Percentiles rank a stretch among this genome's conserved stretches.
Evolutionary conservation across 2,329 filamentous ascomycete genomes (phyloP).

Genomic region (Ascochyta clinopodiicola): DNA sequence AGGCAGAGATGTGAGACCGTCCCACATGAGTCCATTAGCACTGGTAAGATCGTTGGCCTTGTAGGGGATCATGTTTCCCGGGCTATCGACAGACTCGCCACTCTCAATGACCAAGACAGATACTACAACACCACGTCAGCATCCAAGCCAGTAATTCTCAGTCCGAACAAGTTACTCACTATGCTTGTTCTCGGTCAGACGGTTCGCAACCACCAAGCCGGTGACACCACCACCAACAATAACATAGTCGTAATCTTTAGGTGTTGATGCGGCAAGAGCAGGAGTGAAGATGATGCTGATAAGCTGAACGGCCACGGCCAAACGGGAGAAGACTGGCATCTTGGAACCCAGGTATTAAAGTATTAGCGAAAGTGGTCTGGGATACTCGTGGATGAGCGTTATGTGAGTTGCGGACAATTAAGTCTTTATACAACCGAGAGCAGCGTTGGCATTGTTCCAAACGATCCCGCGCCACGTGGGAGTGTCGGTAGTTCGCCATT

Average conservation of each 20-base stretch:
- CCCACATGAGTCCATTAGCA: conserved; percentile 29
- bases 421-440: conserved; percentile 26
- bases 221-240: conserved; percentile 42
- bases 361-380: conserved; percentile 25
- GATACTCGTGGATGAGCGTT: conserved; percentile 6
- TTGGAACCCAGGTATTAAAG: conserved; percentile 17
- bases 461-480: conserved; percentile 18
- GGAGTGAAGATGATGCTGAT: conserved; percentile 30
- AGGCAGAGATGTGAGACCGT: conserved; percentile 29
- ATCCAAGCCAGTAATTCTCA: background rate
- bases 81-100: conserved; percentile 33
- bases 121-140: conserved; percentile 18
- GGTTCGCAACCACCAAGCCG: conserved; percentile 38
- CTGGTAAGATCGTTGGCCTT: conserved; percentile 34
- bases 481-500: conserved; percentile 18
- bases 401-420: conserved; percentile 15
- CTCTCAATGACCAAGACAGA: conserved; percentile 38
- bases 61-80: conserved; percentile 35
- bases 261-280: conserved; percentile 18
- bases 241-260: conserved; percentile 38
- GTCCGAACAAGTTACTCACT: conserved; percentile 17
- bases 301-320: conserved; percentile 35
- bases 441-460: conserved; percentile 20
- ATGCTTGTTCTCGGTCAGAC: conserved; percentile 33
- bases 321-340: conserved; percentile 35